Base-by-base conservation (phyloP, 208 protist genomes). In the Leishmania mexicana region DNA sequence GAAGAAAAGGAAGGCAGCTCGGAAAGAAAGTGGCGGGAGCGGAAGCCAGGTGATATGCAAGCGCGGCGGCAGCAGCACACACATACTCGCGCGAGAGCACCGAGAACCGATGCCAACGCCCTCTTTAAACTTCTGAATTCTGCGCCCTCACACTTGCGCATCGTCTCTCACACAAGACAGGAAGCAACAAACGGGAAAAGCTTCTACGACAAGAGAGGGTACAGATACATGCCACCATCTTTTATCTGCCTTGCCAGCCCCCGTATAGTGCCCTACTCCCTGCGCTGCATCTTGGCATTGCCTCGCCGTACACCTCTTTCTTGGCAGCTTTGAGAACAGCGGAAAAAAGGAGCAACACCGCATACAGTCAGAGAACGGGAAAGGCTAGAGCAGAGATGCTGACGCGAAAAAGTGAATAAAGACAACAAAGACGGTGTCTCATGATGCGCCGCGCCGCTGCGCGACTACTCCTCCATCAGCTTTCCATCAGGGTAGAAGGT, bases 401-500 rank as follows among this genome's bases (percentile, higher is more conserved):
- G 42, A n/a, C 24, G 42, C 28, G 7, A 4, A 13, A 49, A 38
- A 1, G 2, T 4, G 65, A 19, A 74, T 35, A n/a, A 49, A 8
- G n/a, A 0, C 6, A 74, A 10, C 0, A 73, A n/a, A 73, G 6
- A 47, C 7, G 19, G 19, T 4, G 8, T n/a, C 28, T 19, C 31
- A 31, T 17, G 3, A 53, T 73, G 38, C 45, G 24, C 19, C 24
- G 42, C 68, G 11, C 28, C 42, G 31, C 68, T 38, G 35, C n/a
- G 4, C 47, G 0, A 10, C 51, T 60, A 81, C 57, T 86, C 78
- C 67, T 86, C 83, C 81, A 87, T 86, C 4, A 38, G 83, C 78
- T 87, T 81, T 1, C 84, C 87, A 28, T 95, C 87, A 1, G 94
- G 93, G 62, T 95, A 93, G 58, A 91, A 85, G 3, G 91, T 98